phyloP scores from a whole-genome alignment of 2,329 filamentous ascomycete genomes.

The Trichoderma atrobrunneum region DNA sequence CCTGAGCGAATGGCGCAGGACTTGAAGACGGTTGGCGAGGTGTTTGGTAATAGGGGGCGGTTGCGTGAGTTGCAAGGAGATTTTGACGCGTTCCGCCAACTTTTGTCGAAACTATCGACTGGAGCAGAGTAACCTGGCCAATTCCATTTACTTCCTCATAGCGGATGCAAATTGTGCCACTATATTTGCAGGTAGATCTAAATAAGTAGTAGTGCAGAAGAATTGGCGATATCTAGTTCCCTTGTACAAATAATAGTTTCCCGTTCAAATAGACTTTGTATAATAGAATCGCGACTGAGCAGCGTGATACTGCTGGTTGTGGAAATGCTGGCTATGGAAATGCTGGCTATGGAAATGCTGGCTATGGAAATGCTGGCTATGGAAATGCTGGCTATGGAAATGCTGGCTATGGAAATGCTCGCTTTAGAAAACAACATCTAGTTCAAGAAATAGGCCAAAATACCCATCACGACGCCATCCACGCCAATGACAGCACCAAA shows the following conservation, averaged over 20 bases:
- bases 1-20: neutral
- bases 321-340: neutral
- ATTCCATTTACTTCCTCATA: neutral
- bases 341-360: neutral
- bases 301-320: neutral
- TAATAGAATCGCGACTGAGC: neutral
- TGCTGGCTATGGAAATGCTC: neutral
- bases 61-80: neutral
- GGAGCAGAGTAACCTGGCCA: neutral
- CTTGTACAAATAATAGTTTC: neutral
- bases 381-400: neutral
- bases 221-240: neutral
- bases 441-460: neutral
- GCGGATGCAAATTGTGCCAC: neutral
- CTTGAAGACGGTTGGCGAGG: neutral
- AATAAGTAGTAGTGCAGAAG: neutral
- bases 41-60: neutral
- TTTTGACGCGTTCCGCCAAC: neutral
- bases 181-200: neutral
- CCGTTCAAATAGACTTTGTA: neutral
- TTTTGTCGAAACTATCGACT: neutral
- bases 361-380: neutral
- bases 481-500: slow-evolving; percentile 6
- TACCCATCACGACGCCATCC: neutral
- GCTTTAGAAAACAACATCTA: neutral